Conservation (phyloP, 441 rosid species). For the Pelargonium australe region DNA sequence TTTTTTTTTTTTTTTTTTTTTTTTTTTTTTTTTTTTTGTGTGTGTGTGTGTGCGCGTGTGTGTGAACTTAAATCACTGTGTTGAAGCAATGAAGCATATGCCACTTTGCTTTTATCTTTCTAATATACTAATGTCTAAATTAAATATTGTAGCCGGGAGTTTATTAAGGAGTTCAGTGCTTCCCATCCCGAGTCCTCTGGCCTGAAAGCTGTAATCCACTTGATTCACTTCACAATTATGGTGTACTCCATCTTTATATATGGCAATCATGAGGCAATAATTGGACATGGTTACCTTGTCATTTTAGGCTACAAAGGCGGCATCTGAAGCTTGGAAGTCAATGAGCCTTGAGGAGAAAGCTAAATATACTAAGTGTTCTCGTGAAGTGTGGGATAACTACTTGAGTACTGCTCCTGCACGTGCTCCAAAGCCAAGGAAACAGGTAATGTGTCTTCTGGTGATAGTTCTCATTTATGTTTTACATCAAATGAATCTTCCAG, state of each 20-base stretch:
- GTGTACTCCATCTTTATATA: background rate
- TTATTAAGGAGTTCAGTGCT: constrained; percentile 40
- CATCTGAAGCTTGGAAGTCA: constrained; percentile 43
- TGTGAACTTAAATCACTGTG: too few species aligned
- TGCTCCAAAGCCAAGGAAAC: constrained; percentile 36
- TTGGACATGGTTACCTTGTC: constrained; percentile 8
- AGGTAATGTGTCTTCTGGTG: constrained; percentile 22
- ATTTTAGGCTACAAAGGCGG: constrained; percentile 45
- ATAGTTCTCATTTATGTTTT: background rate
- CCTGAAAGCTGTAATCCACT: constrained; percentile 38
- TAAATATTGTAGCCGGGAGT: constrained; percentile 33
- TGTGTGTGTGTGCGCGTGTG: too few species aligned
- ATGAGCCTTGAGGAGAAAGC: constrained; percentile 44
- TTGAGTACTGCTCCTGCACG: constrained; percentile 36
- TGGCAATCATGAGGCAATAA: constrained; percentile 1
- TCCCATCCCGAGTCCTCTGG: constrained; percentile 46
- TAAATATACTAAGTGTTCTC: constrained; percentile 36
- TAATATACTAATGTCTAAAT: constrained; percentile 15
- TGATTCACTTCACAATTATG: constrained; percentile 12
- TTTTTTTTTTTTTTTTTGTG: too few species aligned
- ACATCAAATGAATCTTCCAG: constrained; percentile 18
- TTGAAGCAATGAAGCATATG: background rate
- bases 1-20: too few species aligned
- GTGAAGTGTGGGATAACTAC: constrained; percentile 48
- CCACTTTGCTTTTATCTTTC: background rate